Percentiles rank a stretch among this genome's conserved stretches.
These are phyloP conservation scores for Eucalyptus guilfoylei DNA, from an alignment of 345 rosid genomes.

Conservation along the genomic window DNA sequence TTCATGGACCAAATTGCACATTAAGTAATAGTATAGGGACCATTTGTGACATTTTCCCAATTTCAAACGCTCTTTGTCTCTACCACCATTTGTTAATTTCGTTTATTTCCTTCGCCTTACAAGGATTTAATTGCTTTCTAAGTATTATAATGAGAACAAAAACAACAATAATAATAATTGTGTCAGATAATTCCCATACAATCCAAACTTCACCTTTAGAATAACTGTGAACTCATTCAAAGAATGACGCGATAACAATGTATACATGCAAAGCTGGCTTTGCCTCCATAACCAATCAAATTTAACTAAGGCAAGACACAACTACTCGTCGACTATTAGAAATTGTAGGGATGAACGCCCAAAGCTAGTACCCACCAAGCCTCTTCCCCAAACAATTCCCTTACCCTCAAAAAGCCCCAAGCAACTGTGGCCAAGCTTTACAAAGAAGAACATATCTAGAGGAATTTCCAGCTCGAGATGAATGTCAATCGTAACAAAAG, in stretches of 20 bases:
- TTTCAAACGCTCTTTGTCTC: background rate
- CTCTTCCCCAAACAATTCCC: background rate
- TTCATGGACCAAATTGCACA: too few species aligned
- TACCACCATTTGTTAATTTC: background rate
- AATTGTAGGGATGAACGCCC: background rate
- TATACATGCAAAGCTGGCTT: background rate
- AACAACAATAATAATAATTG: background rate
- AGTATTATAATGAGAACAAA: background rate
- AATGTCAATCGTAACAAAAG: background rate
- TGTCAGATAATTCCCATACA: background rate
- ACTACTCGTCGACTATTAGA: accelerated
- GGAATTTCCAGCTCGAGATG: background rate
- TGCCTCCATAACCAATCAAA: too few species aligned
- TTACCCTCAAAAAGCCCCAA: background rate
- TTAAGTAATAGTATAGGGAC: too few species aligned
- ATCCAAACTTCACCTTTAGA: background rate
- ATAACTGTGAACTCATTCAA: accelerated
- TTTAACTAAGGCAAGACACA: background rate
- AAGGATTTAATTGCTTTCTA: background rate
- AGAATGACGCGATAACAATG: background rate
- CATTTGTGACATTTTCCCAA: too few species aligned
- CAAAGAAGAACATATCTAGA: background rate
- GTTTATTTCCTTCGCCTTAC: background rate
- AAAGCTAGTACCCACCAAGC: background rate
- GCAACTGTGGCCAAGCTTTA: background rate